Evolutionary conservation across 345 rosid genomes (phyloP).

Genomic region (Eucalyptus regnans): DNA sequence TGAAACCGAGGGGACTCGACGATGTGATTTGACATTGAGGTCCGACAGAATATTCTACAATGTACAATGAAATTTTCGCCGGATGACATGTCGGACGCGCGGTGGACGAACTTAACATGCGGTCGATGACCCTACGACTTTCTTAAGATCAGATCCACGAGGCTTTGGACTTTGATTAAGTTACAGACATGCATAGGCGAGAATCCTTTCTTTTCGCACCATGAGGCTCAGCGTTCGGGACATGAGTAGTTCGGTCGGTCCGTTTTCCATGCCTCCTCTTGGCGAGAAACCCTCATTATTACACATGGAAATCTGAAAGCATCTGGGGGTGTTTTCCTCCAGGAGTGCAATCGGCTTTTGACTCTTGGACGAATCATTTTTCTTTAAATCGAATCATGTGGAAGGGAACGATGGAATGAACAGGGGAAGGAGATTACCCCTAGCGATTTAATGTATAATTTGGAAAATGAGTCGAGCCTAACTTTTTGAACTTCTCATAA

Average conservation of each 20-base stretch:
- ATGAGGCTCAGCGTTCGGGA: not conserved
- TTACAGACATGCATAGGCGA: not conserved
- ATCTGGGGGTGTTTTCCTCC: not conserved
- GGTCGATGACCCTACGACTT: not conserved
- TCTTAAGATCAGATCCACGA: not conserved
- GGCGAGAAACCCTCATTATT: not conserved
- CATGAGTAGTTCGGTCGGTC: not conserved
- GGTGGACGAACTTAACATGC: not conserved
- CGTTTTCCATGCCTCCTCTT: not conserved
- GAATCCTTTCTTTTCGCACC: not conserved
- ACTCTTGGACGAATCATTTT: not conserved
- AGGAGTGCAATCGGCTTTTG: not conserved
- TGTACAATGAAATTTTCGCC: not conserved
- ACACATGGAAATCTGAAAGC: not conserved
- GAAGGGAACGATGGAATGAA: not conserved
- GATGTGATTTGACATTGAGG: not conserved
- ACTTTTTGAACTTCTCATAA: not conserved
- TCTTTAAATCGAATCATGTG: not conserved
- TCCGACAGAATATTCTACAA: not conserved
- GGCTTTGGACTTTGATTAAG: not conserved
- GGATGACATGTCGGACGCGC: not conserved
- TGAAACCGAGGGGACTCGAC: not conserved
- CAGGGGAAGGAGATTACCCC: not conserved
- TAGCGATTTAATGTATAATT: not conserved
- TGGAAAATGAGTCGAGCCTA: not conserved